These are phyloP conservation scores for Boletus reticulatus DNA, from an alignment of 768 basidiomycete species.

Conservation along the genomic window DNA sequence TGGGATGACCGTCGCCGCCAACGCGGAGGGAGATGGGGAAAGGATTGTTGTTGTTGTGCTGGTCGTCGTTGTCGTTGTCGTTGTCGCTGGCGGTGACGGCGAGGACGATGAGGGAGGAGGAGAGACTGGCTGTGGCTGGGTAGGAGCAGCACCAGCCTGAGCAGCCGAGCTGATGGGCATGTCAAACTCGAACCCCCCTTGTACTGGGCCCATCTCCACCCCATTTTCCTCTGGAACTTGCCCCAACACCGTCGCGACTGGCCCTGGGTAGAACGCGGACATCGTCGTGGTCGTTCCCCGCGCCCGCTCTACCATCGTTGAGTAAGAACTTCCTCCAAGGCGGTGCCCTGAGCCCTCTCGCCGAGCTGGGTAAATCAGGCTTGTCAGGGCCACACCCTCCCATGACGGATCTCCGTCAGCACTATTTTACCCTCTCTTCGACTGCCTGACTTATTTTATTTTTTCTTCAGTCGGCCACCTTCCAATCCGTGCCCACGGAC, in stretches of 20 bases:
- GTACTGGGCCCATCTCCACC: slow-evolving; percentile 21
- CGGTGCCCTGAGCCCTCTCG: slow-evolving; percentile 15
- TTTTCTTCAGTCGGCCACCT: not conserved
- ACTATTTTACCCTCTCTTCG: not conserved
- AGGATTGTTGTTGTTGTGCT: slow-evolving; percentile 7
- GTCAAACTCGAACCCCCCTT: slow-evolving; percentile 63
- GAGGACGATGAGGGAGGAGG: slow-evolving; percentile 8
- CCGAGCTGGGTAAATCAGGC: slow-evolving; percentile 17
- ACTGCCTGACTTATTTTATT: not conserved
- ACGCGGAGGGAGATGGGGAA: slow-evolving; percentile 6
- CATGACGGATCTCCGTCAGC: not conserved
- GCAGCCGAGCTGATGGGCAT: slow-evolving; percentile 41
- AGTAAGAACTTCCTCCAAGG: slow-evolving; percentile 14
- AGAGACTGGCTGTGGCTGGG: slow-evolving; percentile 27
- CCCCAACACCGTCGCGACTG: slow-evolving; percentile 45
- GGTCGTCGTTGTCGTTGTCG: slow-evolving; percentile 10
- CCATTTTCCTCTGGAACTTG: slow-evolving; percentile 50
- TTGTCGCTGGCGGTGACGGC: slow-evolving; percentile 7
- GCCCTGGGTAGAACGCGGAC: slow-evolving; percentile 44
- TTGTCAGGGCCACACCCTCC: slow-evolving; percentile 3
- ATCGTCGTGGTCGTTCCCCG: slow-evolving; percentile 22
- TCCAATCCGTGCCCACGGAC: no score
- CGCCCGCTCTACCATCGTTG: slow-evolving; percentile 8
- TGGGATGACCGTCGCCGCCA: slow-evolving; percentile 29
- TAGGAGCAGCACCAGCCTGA: slow-evolving; percentile 1